Percentiles rank a stretch among this genome's conserved stretches.
Evolutionary conservation across 495 filamentous ascomycete species (phyloP).

Genomic region (Xylaria intraflava): DNA sequence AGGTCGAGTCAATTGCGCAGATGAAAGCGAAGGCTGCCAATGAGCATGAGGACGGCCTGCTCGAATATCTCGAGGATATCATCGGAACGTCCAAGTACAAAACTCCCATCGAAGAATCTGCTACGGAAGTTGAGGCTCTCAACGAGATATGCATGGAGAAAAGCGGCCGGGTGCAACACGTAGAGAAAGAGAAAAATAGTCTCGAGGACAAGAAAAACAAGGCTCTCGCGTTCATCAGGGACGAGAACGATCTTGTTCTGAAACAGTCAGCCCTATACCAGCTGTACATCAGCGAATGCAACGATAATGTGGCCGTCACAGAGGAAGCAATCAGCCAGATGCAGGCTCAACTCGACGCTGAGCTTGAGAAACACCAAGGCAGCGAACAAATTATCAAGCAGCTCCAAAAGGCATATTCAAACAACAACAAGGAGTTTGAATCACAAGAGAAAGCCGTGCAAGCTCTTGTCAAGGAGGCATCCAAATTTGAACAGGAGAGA

Average conservation of each 20-base stretch:
- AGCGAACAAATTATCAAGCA: constrained; percentile 87
- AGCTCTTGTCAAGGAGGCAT: constrained; percentile 75
- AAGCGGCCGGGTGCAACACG: constrained; percentile 87
- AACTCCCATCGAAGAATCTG: constrained; percentile 88
- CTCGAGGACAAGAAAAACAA: constrained; percentile 96
- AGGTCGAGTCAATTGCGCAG: constrained; percentile 97
- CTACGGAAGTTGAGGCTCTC: constrained; percentile 76
- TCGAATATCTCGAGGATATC: constrained; percentile 97
- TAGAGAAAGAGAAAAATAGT: constrained; percentile 90
- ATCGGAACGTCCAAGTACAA: constrained; percentile 99
- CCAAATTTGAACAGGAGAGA: constrained; percentile 87
- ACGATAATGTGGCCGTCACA: constrained; percentile 80
- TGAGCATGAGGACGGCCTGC: constrained; percentile 90
- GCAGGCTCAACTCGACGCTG: constrained; percentile 78
- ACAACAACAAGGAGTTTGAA: constrained; percentile 72
- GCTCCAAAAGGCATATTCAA: constrained; percentile 78
- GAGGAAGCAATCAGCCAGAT: constrained; percentile 86
- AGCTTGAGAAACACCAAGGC: constrained; percentile 86
- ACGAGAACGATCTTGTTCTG: constrained; percentile 84
- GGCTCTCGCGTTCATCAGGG: constrained; percentile 76
- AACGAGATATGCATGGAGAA: constrained; percentile 96
- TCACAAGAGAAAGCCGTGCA: constrained; percentile 75
- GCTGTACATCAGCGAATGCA: constrained; percentile 77
- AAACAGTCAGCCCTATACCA: constrained; percentile 91
- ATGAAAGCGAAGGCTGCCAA: constrained; percentile 96